Percentiles rank a stretch among this genome's conserved stretches.
phyloP scores from a whole-genome alignment of 1,284 basidiomycete genomes.

The Fomes fomentarius region DNA sequence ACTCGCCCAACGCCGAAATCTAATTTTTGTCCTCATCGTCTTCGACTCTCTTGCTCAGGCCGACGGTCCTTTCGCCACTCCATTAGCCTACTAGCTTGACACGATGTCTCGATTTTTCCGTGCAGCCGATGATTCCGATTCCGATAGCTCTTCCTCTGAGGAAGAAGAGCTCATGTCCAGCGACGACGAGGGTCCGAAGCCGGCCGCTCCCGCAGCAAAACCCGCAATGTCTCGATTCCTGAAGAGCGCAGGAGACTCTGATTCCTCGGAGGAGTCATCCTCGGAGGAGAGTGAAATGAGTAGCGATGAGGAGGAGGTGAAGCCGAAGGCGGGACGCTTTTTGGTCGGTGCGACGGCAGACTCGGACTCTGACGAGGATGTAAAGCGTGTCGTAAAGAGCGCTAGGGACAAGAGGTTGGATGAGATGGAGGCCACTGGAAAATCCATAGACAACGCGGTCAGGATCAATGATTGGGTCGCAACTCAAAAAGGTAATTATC shows the following conservation, averaged over 20 bases:
- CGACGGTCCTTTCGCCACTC: too few relatives aligned
- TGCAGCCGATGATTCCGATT: slow-evolving; percentile 81
- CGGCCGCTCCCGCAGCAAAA: slow-evolving; percentile 51
- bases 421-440: slow-evolving; percentile 89
- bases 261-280: slow-evolving; percentile 44
- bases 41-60: too few relatives aligned
- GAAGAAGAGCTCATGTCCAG: slow-evolving; percentile 84
- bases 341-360: slow-evolving; percentile 59
- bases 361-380: slow-evolving; percentile 73
- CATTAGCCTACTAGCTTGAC: slow-evolving; percentile 9
- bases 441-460: slow-evolving; percentile 91
- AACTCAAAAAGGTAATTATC: slow-evolving; percentile 85
- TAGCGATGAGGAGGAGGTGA: slow-evolving; percentile 37
- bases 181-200: slow-evolving; percentile 65
- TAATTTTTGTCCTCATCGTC: too few relatives aligned
- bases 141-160: slow-evolving; percentile 69
- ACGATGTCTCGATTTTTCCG: slow-evolving; percentile 89
- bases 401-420: slow-evolving; percentile 87
- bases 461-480: slow-evolving; percentile 98
- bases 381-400: slow-evolving; percentile 76
- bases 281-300: slow-evolving; percentile 44
- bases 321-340: slow-evolving; percentile 46
- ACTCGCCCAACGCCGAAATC: not conserved
- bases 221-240: slow-evolving; percentile 79
- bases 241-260: slow-evolving; percentile 52